These are phyloP conservation scores for Breviolum minutum DNA, from an alignment of 73 alveolate species.

Conservation along the genomic window DNA sequence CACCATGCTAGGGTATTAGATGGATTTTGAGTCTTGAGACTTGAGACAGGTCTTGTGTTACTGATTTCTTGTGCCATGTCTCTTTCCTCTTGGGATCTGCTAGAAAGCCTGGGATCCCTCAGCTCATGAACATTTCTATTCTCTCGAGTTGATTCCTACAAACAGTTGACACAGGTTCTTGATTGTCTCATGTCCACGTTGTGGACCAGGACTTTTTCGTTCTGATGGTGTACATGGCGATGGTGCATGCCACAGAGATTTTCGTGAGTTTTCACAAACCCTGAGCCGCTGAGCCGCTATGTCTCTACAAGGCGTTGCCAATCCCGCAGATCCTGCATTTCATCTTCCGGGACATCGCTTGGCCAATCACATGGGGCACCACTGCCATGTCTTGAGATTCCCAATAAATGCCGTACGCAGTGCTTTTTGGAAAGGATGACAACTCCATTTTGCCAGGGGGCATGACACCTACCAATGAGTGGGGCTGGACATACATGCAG, in stretches of 20 bases:
- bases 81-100: too few species aligned
- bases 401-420: background rate
- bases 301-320: constrained; percentile 58
- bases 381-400: background rate
- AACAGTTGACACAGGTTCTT: too few species aligned
- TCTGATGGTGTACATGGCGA: constrained; percentile 48
- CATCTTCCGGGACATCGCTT: constrained; percentile 38
- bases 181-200: too few species aligned
- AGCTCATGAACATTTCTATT: too few species aligned
- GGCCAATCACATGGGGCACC: constrained; percentile 91
- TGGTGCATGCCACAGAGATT: background rate
- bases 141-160: background rate
- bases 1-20: background rate
- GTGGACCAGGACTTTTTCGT: constrained; percentile 11
- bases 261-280: background rate
- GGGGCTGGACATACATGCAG: constrained; percentile 93
- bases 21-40: background rate
- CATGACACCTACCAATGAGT: constrained; percentile 22
- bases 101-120: too few species aligned
- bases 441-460: background rate
- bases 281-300: background rate
- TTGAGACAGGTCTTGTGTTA: background rate
- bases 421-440: background rate
- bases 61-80: too few species aligned
- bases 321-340: constrained; percentile 88